Conservation (phyloP, 2,329 filamentous ascomycete genomes). For the Aureobasidium sp. region DNA sequence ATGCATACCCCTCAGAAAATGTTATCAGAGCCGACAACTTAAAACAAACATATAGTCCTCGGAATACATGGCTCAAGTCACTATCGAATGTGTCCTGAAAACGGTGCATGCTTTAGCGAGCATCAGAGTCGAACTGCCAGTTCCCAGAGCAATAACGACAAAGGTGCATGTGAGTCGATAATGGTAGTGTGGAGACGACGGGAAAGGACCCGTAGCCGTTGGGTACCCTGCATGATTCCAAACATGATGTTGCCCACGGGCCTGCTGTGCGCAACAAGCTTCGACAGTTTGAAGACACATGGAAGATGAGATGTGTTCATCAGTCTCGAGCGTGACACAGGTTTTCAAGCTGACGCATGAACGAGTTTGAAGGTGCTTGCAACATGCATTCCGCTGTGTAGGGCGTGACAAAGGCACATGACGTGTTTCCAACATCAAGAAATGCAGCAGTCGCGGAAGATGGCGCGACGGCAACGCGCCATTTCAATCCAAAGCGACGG, state of each 20-base stretch:
- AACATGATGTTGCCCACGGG: background rate
- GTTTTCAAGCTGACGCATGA: background rate
- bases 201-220: constrained; percentile 1
- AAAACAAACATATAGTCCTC: background rate
- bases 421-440: background rate
- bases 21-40: background rate
- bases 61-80: background rate
- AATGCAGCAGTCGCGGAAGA: constrained; percentile 5
- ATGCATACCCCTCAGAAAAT: constrained; percentile 12
- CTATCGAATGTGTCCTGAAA: background rate
- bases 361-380: background rate
- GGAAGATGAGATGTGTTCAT: background rate
- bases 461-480: constrained; percentile 11
- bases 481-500: constrained; percentile 7
- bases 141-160: background rate
- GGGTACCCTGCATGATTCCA: constrained; percentile 1
- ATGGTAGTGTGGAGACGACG: background rate
- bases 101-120: constrained; percentile 6
- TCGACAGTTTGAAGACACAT: background rate
- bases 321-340: background rate
- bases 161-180: background rate
- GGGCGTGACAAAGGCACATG: constrained; percentile 8
- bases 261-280: background rate
- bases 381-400: background rate
- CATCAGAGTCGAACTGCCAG: constrained; percentile 3